These are phyloP conservation scores for Coleophoma crateriformis DNA, from an alignment of 2,329 filamentous ascomycete species.

Conservation along the genomic window DNA sequence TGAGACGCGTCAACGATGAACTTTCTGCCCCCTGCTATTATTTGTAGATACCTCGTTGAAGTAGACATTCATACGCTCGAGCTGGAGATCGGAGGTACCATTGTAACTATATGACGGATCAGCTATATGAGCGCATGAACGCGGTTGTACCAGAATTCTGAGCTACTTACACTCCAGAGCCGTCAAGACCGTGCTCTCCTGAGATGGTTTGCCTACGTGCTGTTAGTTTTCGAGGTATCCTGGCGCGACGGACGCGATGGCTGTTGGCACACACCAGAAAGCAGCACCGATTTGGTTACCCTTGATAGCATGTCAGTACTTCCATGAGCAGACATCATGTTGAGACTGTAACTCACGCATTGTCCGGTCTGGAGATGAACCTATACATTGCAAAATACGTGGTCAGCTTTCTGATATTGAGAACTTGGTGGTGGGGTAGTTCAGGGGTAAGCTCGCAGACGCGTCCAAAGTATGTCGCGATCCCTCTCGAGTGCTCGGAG, in stretches of 20 bases:
- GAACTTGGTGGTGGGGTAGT: constrained; percentile 29
- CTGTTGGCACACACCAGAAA: constrained; percentile 70
- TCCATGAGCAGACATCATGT: background rate
- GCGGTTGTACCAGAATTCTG: too few species aligned
- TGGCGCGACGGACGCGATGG: constrained; percentile 24
- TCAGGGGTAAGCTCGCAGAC: constrained; percentile 32
- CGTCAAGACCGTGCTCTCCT: constrained; percentile 93
- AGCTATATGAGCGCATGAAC: too few species aligned
- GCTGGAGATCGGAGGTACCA: constrained; percentile 96
- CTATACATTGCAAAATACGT: constrained; percentile 48
- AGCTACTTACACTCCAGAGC: constrained; percentile 79
- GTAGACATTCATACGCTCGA: constrained; percentile 99
- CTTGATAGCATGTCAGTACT: constrained; percentile 41
- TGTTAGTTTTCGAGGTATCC: constrained; percentile 31
- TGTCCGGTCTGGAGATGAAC: constrained; percentile 99
- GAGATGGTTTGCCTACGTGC: constrained; percentile 68
- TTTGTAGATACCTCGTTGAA: constrained; percentile 72
- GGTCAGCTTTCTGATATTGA: constrained; percentile 48
- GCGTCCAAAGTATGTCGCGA: constrained; percentile 24
- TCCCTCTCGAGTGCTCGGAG: too few species aligned
- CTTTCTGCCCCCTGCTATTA: background rate
- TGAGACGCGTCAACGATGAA: constrained; percentile 34
- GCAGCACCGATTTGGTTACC: constrained; percentile 99
- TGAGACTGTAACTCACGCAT: constrained; percentile 65
- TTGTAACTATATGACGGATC: constrained; percentile 63